Conservation (phyloP, 1,284 basidiomycete species). For the Ustilago sp. region DNA sequence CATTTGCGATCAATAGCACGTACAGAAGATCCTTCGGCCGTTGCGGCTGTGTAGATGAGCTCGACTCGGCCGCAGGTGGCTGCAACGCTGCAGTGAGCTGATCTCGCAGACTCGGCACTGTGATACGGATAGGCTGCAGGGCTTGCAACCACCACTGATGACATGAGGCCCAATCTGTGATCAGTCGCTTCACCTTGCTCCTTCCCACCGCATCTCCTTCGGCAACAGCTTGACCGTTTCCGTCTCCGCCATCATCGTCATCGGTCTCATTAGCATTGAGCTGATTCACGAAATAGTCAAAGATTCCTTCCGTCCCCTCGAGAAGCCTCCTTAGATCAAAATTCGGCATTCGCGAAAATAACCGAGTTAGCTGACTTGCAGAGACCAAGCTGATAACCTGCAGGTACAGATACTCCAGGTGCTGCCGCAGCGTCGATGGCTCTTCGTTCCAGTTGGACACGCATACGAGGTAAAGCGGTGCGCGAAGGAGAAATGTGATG, state of each 20-base stretch:
- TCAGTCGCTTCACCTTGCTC: too few relatives aligned
- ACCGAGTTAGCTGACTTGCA: constrained; percentile 81
- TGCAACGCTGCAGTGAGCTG: constrained; percentile 20
- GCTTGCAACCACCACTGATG: too few relatives aligned
- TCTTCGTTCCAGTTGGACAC: constrained; percentile 92
- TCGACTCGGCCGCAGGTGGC: constrained; percentile 36
- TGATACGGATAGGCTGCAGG: too few relatives aligned
- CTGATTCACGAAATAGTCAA: not conserved
- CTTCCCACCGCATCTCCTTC: too few relatives aligned
- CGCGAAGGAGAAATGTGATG: constrained; percentile 85
- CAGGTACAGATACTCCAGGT: constrained; percentile 92
- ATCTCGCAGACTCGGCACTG: too few relatives aligned
- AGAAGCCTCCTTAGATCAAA: constrained; percentile 89
- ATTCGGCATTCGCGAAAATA: constrained; percentile 88
- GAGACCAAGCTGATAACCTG: constrained; percentile 92
- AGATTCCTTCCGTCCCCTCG: constrained; percentile 74
- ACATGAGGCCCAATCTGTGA: too few relatives aligned
- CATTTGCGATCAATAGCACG: constrained; percentile 82
- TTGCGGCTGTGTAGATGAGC: constrained; percentile 69
- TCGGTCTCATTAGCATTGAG: too few relatives aligned
- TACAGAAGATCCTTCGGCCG: constrained; percentile 82
- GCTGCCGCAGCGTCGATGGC: constrained; percentile 86
- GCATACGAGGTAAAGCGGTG: constrained; percentile 91
- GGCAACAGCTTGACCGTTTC: too few relatives aligned
- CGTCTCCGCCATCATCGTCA: too few relatives aligned